A percentile compares a stretch with the other conserved stretches of the same genome.
These are phyloP conservation scores for Stagonosporopsis rhizophila DNA, from an alignment of 2,329 filamentous ascomycete genomes.

Conservation along the genomic window DNA sequence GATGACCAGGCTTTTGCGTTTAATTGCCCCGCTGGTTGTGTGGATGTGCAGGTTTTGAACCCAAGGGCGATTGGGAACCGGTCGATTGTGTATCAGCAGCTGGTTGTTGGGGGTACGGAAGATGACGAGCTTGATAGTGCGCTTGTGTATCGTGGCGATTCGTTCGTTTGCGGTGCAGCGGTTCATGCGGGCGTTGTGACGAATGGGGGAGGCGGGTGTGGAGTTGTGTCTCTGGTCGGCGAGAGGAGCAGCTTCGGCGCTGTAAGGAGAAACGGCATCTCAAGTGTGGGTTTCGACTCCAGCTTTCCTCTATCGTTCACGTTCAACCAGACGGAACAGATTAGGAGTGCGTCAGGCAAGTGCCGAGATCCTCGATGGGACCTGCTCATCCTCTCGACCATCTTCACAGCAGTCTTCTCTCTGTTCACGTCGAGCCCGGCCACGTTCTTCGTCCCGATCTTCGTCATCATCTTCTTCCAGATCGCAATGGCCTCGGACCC, in stretches of 20 bases:
- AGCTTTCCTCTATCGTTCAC: constrained; percentile 45
- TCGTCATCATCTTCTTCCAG: constrained; percentile 45
- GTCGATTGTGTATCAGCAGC: constrained; percentile 67
- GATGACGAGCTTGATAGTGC: constrained; percentile 25
- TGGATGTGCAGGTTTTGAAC: constrained; percentile 55
- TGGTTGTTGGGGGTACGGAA: constrained; percentile 72
- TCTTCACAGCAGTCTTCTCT: constrained; percentile 42
- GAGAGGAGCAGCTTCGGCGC: constrained; percentile 33
- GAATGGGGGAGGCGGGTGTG: constrained; percentile 44
- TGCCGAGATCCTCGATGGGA: constrained; percentile 47
- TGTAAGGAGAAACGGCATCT: constrained; percentile 39
- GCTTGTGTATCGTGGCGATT: constrained; percentile 45
- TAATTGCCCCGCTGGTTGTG: constrained; percentile 64
- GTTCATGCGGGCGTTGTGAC: constrained; percentile 45
- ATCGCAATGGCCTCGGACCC: constrained; percentile 48
- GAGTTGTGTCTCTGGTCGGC: constrained; percentile 38
- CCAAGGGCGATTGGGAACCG: constrained; percentile 63
- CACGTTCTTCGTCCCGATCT: constrained; percentile 41
- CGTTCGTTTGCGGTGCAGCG: constrained; percentile 48
- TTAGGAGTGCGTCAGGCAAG: constrained; percentile 23
- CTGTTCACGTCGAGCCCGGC: constrained; percentile 40
- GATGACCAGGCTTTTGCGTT: constrained; percentile 60
- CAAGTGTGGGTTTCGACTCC: constrained; percentile 42
- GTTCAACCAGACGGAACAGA: constrained; percentile 30
- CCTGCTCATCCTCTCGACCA: constrained; percentile 41